These are phyloP conservation scores for Fusarium piperis DNA, from an alignment of 2,329 filamentous ascomycete species.

Conservation along the genomic window DNA sequence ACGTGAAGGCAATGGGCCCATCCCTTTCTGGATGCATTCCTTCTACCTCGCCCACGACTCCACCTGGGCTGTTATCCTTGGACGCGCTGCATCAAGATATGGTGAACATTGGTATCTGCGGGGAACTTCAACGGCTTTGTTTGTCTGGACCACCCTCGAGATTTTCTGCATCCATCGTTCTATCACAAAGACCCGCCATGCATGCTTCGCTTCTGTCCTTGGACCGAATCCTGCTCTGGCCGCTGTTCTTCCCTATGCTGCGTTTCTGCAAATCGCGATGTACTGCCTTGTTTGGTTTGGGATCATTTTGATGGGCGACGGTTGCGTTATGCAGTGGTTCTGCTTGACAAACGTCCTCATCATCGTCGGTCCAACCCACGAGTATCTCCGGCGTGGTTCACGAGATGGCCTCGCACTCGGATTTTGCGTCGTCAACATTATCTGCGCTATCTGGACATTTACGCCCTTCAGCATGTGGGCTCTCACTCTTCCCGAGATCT, in stretches of 20 bases:
- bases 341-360: conserved; percentile 12
- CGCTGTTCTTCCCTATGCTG: neutral
- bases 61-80: neutral
- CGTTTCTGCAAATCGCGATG: conserved; percentile 1
- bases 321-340: conserved; percentile 2
- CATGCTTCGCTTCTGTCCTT: neutral
- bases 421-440: conserved; percentile 8
- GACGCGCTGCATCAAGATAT: neutral
- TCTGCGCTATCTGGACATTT: conserved; percentile 5
- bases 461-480: conserved; percentile 8
- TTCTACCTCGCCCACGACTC: conserved; percentile 10
- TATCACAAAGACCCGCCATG: neutral
- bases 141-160: neutral
- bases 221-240: neutral
- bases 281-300: neutral
- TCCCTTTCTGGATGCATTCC: conserved; percentile 12
- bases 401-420: neutral
- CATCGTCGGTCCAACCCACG: conserved; percentile 1
- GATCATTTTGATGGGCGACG: conserved; percentile 3
- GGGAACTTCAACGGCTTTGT: neutral
- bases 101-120: neutral
- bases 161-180: neutral
- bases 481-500: neutral
- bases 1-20: conserved; percentile 5
- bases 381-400: conserved; percentile 2